phyloP scores from a whole-genome alignment of 1,284 basidiomycete genomes.

The Trametes sp. region DNA sequence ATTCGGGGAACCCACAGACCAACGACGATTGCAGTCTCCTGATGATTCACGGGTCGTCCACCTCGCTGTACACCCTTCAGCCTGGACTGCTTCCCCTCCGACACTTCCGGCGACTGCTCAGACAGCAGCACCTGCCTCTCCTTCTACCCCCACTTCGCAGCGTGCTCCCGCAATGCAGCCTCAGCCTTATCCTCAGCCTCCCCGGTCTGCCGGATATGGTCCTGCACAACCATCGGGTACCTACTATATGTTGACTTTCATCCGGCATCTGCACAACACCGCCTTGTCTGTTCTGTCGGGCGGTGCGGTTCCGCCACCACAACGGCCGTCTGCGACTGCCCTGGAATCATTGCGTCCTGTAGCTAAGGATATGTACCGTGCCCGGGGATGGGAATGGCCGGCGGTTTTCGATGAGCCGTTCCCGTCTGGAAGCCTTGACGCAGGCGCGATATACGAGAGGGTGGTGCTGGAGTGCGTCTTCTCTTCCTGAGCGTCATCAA shows the following conservation, averaged over 20 bases:
- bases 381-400: slow-evolving; percentile 69
- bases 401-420: slow-evolving; percentile 64
- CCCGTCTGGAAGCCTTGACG: slow-evolving; percentile 42
- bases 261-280: slow-evolving; percentile 40
- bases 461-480: slow-evolving; percentile 63
- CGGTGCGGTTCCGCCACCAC: slow-evolving; percentile 28
- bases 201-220: slow-evolving; percentile 2
- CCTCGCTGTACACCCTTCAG: slow-evolving; percentile 77
- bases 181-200: background rate
- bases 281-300: slow-evolving; percentile 43
- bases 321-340: slow-evolving; percentile 26
- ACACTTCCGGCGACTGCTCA: slow-evolving; percentile 6
- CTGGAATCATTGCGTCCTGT: slow-evolving; percentile 34
- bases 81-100: slow-evolving; percentile 67
- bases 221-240: slow-evolving; percentile 18
- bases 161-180: slow-evolving; percentile 10
- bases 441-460: slow-evolving; percentile 68
- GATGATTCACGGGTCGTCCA: slow-evolving; percentile 71
- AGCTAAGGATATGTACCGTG: slow-evolving; percentile 42
- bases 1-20: slow-evolving; percentile 11
- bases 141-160: background rate
- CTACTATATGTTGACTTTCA: slow-evolving; percentile 33
- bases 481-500: slow-evolving; percentile 2
- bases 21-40: slow-evolving; percentile 50
- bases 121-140: slow-evolving; percentile 11